Base-by-base conservation (phyloP, 2,329 filamentous ascomycete genomes). In the Mycosphaerelloides madeirae region DNA sequence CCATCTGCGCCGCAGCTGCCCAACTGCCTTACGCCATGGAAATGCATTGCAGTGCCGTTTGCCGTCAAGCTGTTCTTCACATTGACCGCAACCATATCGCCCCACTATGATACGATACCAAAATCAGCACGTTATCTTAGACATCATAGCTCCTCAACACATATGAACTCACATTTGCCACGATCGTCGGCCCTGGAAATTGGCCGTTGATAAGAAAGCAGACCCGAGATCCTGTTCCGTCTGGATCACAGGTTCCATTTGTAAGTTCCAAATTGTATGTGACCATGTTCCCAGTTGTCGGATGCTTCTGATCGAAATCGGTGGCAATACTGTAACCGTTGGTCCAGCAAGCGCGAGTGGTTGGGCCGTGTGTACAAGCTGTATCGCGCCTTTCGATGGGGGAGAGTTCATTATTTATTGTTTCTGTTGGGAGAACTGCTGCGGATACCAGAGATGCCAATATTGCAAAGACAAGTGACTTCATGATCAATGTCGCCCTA, bases 131-230 rank as follows among this genome's bases (percentile, higher is more conserved):
- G 22, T n/a, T n/a, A n/a, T n/a, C n/a, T n/a, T n/a, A 25, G 9
- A 25, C 22, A 25, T 25, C 22, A 25, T 6, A 25, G 6, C 22
- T 25, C 22, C 5, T 25, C 5, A 25, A 25, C 22, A 9, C 55
- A 29, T 40, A 52, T 37, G 61, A 56, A 43, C 59, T 57, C 50
- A 53, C 58, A 35, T 50, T 51, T 11, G 52, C 54, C 14, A 19
- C n/a, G 38, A 60, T 59, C 2, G 44, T 42, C 16, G 31, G 75
- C 0, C 81, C 84, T 80, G 50, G 78, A 80, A 69, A 8, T 32
- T 78, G 73, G 5, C 77, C 78, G 58, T 84, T 83, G 59, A 85
- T 69, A 22, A 85, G 69, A 44, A 70, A 44, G 37, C 58, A 63
- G 2, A 51, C 14, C 29, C 55, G 42, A 1, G 48, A 43, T 11